Percentiles rank a stretch among this genome's conserved stretches.
phyloP scores from a whole-genome alignment of 2,329 filamentous ascomycete genomes.

The Stagonosporopsis rhizophila region DNA sequence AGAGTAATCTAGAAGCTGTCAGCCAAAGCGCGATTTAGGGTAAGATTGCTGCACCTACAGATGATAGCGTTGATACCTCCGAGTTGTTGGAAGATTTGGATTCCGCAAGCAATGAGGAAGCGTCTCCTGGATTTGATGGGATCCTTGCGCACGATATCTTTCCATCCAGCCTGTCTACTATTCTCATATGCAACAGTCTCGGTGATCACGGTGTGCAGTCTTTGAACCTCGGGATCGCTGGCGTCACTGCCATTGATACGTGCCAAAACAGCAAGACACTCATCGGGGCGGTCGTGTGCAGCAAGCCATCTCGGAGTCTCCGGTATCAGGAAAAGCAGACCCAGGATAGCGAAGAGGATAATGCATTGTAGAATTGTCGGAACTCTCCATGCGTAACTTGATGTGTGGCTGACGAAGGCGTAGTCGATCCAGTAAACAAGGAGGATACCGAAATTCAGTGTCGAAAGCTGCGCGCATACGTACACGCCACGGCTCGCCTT shows the following conservation, averaged over 20 bases:
- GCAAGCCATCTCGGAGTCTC: constrained; percentile 27
- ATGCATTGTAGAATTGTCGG: constrained; percentile 23
- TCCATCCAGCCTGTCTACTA: constrained; percentile 26
- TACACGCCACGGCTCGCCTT: constrained; percentile 28
- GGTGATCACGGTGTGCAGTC: constrained; percentile 24
- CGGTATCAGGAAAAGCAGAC: constrained; percentile 17
- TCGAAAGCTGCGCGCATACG: constrained; percentile 28
- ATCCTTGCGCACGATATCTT: constrained; percentile 23
- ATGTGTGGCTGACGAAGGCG: constrained; percentile 22
- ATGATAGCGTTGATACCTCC: constrained; percentile 30
- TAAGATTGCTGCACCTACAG: too few species aligned
- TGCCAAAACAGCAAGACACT: constrained; percentile 24
- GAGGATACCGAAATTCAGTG: constrained; percentile 25
- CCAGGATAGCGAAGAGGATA: constrained; percentile 19
- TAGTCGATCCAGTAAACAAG: constrained; percentile 29
- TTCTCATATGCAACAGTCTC: constrained; percentile 27
- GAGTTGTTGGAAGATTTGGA: constrained; percentile 27
- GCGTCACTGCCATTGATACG: constrained; percentile 19
- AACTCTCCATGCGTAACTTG: constrained; percentile 25
- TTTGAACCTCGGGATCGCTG: constrained; percentile 18
- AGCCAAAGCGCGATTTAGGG: background rate
- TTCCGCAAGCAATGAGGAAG: constrained; percentile 26
- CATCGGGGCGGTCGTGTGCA: constrained; percentile 24
- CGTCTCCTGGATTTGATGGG: constrained; percentile 28
- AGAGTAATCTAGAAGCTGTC: constrained; percentile 18